phyloP scores from a whole-genome alignment of 1,284 basidiomycete species.

The Pyrrhoderma noxium region DNA sequence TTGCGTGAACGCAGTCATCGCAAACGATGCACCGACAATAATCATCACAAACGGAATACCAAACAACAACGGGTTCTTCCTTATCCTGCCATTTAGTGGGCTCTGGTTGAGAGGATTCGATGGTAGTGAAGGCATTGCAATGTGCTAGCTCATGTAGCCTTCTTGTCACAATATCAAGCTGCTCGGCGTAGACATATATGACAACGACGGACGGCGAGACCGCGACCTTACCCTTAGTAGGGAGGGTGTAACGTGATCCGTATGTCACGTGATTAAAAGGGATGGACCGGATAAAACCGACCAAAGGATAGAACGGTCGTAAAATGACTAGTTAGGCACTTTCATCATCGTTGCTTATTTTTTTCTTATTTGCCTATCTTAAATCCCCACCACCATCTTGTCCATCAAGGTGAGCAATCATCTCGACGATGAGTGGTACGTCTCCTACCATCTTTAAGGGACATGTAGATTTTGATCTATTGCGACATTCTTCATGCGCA shows the following conservation, averaged over 20 bases:
- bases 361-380: constrained; percentile 4
- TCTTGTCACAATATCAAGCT: not conserved
- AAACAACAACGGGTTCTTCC: constrained; percentile 63
- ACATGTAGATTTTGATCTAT: constrained; percentile 10
- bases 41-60: constrained; percentile 84
- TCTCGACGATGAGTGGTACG: constrained; percentile 25
- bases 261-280: not conserved
- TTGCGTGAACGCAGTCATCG: constrained; percentile 78
- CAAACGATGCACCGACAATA: constrained; percentile 86
- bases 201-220: too few relatives aligned
- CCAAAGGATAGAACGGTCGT: not conserved
- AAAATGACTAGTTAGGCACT: too few relatives aligned
- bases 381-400: constrained; percentile 3
- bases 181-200: not conserved
- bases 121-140: constrained; percentile 51
- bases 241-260: too few relatives aligned
- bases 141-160: constrained; percentile 4
- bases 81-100: constrained; percentile 38
- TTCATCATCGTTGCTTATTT: not conserved
- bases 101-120: constrained; percentile 46
- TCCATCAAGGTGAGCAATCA: not conserved
- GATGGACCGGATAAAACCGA: constrained; percentile 14
- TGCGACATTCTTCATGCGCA: not conserved
- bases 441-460: not conserved
- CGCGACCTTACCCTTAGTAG: too few relatives aligned